These are phyloP conservation scores for Lolium perenne DNA, from an alignment of 176 grass and related monocot species.

Conservation along the genomic window DNA sequence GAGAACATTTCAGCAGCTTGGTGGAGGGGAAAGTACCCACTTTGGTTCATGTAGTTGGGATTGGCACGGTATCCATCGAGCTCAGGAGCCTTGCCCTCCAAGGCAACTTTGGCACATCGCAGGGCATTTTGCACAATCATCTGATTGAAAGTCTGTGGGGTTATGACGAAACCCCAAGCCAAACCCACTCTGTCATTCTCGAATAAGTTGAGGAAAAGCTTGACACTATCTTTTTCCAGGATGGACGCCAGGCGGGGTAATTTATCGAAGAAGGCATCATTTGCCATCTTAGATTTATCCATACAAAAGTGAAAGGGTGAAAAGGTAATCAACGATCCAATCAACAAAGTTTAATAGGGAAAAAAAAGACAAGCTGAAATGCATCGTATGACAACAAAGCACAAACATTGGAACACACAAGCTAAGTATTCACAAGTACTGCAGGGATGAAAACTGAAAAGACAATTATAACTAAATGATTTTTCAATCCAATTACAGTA, in stretches of 20 bases:
- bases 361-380: background rate
- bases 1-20: constrained; percentile 18
- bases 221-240: constrained; percentile 5
- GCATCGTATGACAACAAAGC: background rate
- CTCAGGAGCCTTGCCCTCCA: constrained; percentile 21
- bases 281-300: background rate
- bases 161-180: constrained; percentile 4
- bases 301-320: constrained; percentile 8
- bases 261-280: background rate
- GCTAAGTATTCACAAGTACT: background rate
- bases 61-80: constrained; percentile 8
- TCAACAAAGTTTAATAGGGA: background rate
- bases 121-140: background rate
- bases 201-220: background rate
- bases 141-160: constrained; percentile 3
- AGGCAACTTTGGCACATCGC: background rate
- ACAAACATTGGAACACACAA: background rate
- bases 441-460: background rate
- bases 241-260: background rate
- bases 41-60: constrained; percentile 33
- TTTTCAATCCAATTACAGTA: background rate
- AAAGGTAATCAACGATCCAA: background rate
- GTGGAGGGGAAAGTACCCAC: constrained; percentile 37
- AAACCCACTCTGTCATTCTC: background rate
- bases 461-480: constrained; percentile 1